Percentiles rank a stretch among this genome's conserved stretches.
phyloP scores from a whole-genome alignment of 2,329 filamentous ascomycete species.

The Aureobasidium pullulans region DNA sequence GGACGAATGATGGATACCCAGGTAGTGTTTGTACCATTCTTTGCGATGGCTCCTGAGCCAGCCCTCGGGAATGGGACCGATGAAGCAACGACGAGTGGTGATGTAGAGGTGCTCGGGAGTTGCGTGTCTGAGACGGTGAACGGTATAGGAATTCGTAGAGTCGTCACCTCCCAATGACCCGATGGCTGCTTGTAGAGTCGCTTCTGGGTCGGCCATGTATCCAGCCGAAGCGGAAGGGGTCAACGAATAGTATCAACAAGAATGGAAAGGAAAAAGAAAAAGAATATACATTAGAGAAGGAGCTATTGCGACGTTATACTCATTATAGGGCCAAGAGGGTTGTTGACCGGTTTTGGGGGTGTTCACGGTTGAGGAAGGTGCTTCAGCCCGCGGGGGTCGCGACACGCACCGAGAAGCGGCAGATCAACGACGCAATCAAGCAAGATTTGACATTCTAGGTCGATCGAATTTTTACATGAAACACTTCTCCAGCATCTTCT shows the following conservation, averaged over 20 bases:
- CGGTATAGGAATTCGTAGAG: constrained; percentile 13
- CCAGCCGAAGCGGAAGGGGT: background rate
- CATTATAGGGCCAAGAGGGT: background rate
- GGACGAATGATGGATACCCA: constrained; percentile 37
- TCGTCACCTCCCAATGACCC: constrained; percentile 13
- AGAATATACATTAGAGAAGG: constrained; percentile 3
- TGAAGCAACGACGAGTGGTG: constrained; percentile 56
- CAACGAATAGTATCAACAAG: background rate
- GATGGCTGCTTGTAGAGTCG: constrained; percentile 14
- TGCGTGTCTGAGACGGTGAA: constrained; percentile 41
- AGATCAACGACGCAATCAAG: background rate
- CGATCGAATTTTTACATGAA: background rate
- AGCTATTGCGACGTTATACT: background rate
- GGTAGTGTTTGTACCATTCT: constrained; percentile 52
- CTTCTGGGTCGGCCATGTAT: constrained; percentile 11
- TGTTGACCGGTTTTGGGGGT: background rate
- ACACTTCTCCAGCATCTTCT: background rate
- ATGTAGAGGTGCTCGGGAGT: constrained; percentile 55
- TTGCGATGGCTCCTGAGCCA: constrained; percentile 58
- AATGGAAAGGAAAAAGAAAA: background rate
- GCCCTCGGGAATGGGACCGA: constrained; percentile 57
- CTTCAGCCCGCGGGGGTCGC: too few species aligned
- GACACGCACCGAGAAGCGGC: background rate
- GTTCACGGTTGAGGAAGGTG: background rate
- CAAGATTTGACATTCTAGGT: background rate